Conservation (phyloP, 176 grass and related monocot species). For the Avena eriantha region DNA sequence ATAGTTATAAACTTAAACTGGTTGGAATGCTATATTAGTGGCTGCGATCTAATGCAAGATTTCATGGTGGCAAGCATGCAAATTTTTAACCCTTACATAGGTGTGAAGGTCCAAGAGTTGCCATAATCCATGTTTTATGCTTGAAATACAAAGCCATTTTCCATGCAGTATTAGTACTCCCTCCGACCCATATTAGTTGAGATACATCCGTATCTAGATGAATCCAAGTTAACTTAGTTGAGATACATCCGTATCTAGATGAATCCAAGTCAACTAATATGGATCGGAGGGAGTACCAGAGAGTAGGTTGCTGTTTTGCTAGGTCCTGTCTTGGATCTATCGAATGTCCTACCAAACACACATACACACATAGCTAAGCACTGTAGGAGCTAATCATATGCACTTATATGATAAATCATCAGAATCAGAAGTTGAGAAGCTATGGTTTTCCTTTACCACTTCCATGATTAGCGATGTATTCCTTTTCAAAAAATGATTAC, state of each 20-base stretch:
- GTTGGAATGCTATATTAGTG: neutral
- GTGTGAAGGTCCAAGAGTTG: neutral
- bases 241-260: too few relatives aligned
- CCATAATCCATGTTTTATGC: conserved; percentile 11
- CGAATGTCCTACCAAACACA: conserved; percentile 15
- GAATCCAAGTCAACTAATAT: too few relatives aligned
- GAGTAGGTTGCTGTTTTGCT: conserved; percentile 14
- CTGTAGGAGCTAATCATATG: conserved; percentile 22
- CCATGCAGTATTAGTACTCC: conserved; percentile 3
- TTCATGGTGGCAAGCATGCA: neutral
- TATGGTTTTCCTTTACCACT: neutral
- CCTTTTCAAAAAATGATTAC: neutral
- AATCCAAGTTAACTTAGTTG: too few relatives aligned
- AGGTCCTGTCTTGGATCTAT: conserved; percentile 3
- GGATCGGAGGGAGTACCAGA: too few relatives aligned
- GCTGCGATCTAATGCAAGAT: too few relatives aligned
- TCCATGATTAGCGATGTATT: conserved; percentile 32
- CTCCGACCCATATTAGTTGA: too few relatives aligned
- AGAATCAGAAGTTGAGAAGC: conserved; percentile 3
- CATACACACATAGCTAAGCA: neutral
- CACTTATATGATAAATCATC: conserved; percentile 31
- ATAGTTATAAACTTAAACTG: neutral
- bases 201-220: too few relatives aligned
- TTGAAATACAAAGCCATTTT: conserved; percentile 24
- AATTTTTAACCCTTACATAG: neutral